These are phyloP conservation scores for Ormosia semicastrata DNA, from an alignment of 306 rosid species.

Conservation along the genomic window DNA sequence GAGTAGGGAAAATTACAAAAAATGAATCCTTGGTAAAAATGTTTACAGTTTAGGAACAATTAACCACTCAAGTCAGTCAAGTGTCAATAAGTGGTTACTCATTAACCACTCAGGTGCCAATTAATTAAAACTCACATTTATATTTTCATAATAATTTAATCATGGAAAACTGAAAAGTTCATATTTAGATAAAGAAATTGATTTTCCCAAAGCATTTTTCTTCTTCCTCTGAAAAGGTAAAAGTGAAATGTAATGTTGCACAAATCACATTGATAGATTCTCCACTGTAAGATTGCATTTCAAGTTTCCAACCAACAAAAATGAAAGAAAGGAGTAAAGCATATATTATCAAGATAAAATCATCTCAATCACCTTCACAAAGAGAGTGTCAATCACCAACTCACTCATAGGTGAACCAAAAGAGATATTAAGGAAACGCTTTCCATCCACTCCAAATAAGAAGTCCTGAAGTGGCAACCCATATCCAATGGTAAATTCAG, in stretches of 20 bases:
- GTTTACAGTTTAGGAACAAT: neutral
- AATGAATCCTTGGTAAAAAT: neutral
- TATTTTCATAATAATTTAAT: slow-evolving; percentile 8
- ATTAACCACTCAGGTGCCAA: neutral
- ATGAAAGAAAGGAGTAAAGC: neutral
- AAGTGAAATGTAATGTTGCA: slow-evolving; percentile 20
- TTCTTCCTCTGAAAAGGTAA: neutral
- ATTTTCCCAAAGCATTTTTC: neutral
- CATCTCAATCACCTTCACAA: slow-evolving; percentile 63
- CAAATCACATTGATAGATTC: neutral
- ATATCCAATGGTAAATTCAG: slow-evolving; percentile 90
- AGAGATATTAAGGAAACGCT: slow-evolving; percentile 71
- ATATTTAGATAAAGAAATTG: slow-evolving; percentile 5
- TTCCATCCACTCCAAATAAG: slow-evolving; percentile 71
- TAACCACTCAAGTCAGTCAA: neutral
- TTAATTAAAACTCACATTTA: neutral
- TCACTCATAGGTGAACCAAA: slow-evolving; percentile 82
- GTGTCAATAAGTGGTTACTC: neutral
- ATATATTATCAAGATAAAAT: slow-evolving; percentile 1
- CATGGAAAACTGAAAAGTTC: neutral
- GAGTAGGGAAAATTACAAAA: neutral
- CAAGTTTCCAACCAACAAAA: slow-evolving; percentile 14
- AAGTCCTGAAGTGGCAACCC: slow-evolving; percentile 89
- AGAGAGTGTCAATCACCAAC: slow-evolving; percentile 72
- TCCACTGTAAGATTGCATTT: neutral